Evolutionary conservation across 2,329 filamentous ascomycete species (phyloP).

Genomic region (Orbilia quercus): DNA sequence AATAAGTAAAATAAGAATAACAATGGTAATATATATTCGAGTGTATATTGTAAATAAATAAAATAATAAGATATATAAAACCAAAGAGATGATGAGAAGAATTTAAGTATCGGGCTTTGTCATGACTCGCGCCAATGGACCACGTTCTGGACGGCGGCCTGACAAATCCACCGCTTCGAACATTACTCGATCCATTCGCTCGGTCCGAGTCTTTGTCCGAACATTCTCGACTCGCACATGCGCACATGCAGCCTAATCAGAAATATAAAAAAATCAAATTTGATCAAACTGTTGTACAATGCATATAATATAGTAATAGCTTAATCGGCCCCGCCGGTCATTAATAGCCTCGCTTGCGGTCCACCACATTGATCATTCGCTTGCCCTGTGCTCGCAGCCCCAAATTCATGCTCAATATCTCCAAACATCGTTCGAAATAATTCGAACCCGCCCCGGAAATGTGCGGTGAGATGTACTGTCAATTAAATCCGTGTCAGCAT

Average conservation of each 20-base stretch:
- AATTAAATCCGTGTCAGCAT: not conserved
- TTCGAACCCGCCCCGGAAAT: constrained; percentile 69
- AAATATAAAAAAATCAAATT: too few species aligned
- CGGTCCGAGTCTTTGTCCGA: not conserved
- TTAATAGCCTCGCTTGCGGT: constrained; percentile 72
- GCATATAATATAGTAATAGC: not conserved
- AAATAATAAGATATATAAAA: too few species aligned
- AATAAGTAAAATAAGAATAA: too few species aligned
- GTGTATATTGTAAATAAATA: too few species aligned
- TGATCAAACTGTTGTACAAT: too few species aligned
- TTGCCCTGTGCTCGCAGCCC: constrained; percentile 67
- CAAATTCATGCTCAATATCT: constrained; percentile 71
- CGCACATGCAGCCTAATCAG: too few species aligned
- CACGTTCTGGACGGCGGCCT: constrained; percentile 25
- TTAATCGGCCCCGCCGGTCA: not conserved
- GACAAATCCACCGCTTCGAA: constrained; percentile 38
- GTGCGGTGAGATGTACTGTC: constrained; percentile 64
- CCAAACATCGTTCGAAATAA: constrained; percentile 70
- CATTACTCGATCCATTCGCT: not conserved
- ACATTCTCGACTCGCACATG: too few species aligned
- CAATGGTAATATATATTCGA: too few species aligned
- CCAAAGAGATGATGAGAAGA: too few species aligned
- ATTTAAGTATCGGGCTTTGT: constrained; percentile 21
- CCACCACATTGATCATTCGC: constrained; percentile 72
- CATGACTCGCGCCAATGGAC: constrained; percentile 46